A percentile compares a stretch with the other conserved stretches of the same genome.
Conservation (phyloP, 345 rosid genomes). For the Boechera divaricarpa region DNA sequence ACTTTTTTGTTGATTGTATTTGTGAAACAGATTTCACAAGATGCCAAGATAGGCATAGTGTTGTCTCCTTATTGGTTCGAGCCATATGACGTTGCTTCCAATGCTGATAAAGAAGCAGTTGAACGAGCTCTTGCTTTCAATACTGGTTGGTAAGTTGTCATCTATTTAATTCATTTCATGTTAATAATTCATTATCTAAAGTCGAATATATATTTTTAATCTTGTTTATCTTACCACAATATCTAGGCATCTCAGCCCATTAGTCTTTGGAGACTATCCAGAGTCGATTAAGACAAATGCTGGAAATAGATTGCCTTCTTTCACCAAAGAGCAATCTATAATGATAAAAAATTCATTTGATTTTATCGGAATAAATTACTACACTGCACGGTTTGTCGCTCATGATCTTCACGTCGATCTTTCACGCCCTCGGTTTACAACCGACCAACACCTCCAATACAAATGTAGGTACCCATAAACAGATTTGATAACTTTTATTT, state of each 20-base stretch:
- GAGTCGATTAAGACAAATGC: too few relatives aligned
- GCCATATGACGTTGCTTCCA: constrained; percentile 34
- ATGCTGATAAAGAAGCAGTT: constrained; percentile 43
- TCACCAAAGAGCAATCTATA: too few relatives aligned
- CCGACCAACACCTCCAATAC: not conserved
- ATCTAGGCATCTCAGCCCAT: constrained; percentile 27
- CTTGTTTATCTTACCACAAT: not conserved
- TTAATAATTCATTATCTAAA: too few relatives aligned
- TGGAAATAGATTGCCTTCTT: too few relatives aligned
- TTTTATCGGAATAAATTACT: constrained; percentile 15
- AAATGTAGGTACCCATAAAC: not conserved
- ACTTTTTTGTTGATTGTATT: not conserved
- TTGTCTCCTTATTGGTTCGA: constrained; percentile 42
- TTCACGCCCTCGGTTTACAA: not conserved
- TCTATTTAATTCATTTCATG: not conserved
- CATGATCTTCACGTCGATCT: not conserved
- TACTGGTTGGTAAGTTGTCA: constrained; percentile 35
- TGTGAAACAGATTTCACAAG: constrained; percentile 25
- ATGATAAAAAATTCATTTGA: too few relatives aligned
- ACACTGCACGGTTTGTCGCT: constrained; percentile 3
- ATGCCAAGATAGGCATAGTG: constrained; percentile 43
- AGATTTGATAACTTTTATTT: too few relatives aligned
- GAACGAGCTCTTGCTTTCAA: constrained; percentile 32
- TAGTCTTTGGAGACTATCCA: too few relatives aligned
- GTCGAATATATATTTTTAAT: not conserved